Evolutionary conservation across 2,329 filamentous ascomycete genomes (phyloP).

Genomic region (Fusarium lyarnte): DNA sequence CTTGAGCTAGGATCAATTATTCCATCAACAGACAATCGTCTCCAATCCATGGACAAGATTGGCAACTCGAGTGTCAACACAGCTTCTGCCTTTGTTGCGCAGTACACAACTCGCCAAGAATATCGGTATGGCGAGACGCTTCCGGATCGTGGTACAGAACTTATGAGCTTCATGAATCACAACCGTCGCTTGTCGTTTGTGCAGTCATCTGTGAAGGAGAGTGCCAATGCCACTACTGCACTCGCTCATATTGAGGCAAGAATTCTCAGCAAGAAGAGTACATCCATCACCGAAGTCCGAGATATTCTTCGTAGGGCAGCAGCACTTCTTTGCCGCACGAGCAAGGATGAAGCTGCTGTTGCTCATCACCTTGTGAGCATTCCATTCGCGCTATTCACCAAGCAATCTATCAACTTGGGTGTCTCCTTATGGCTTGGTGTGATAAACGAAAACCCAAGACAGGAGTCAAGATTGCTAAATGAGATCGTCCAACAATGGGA

Average conservation of each 20-base stretch:
- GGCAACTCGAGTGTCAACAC: constrained; percentile 84
- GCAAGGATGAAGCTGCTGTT: constrained; percentile 79
- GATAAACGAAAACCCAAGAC: constrained; percentile 91
- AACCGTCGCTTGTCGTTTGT: constrained; percentile 63
- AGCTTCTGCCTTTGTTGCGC: constrained; percentile 93
- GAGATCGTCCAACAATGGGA: constrained; percentile 95
- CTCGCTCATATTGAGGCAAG: constrained; percentile 78
- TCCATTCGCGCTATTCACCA: constrained; percentile 92
- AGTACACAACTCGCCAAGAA: constrained; percentile 96
- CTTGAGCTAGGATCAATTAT: constrained; percentile 90
- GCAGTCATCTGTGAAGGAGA: constrained; percentile 62
- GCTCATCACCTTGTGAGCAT: constrained; percentile 90
- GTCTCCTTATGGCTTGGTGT: constrained; percentile 97
- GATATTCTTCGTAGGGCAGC: constrained; percentile 87
- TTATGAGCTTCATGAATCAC: constrained; percentile 68
- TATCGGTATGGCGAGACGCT: constrained; percentile 87
- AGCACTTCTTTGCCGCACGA: constrained; percentile 82
- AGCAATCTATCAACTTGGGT: constrained; percentile 93
- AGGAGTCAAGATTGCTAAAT: constrained; percentile 85
- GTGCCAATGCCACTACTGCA: constrained; percentile 68
- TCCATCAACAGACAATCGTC: constrained; percentile 84
- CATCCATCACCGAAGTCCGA: constrained; percentile 78
- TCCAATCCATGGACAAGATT: constrained; percentile 81
- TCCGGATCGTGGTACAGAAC: constrained; percentile 73
- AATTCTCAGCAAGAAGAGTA: constrained; percentile 73